Base-by-base conservation (phyloP, 1,284 basidiomycete genomes). In the Melampsora americana region DNA sequence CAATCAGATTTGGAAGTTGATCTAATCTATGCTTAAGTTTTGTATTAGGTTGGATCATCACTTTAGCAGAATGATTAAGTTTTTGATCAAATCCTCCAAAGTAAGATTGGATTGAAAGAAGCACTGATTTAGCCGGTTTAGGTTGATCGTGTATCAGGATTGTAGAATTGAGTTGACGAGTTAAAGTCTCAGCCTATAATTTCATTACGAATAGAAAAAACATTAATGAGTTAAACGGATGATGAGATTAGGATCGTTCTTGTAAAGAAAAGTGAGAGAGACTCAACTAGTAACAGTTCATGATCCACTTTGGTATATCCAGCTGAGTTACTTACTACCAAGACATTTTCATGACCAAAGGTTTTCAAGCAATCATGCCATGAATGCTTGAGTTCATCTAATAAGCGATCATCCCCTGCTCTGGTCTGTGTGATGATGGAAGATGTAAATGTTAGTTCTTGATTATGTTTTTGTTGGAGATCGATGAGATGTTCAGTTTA, bases 311-410 rank as follows among this genome's bases (percentile, higher is more conserved):
- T 61, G 69, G 69, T 28, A 62, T 60, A 62, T 20, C 69, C 69
- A n/a, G 69, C 69, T 18, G 69, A 71, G n/a, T 71, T 71, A 16
- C 69, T 71, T 5, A 71, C 69, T 9, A 71, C 39, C 28, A 71
- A 48, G 35, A 62, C 60, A 7, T 60, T 39, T 42, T 28, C 11
- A 23, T 62, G 14, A 32, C 69, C 69, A n/a, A 71, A 71, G 0
- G 69, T 71, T 39, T 56, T 42, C 18, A 71, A 59, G 46, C 69
- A 71, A 9, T 56, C 61, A 26, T 71, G 59, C 69, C 69, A 71
- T 39, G 69, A 56, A 16, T 61, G 16, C 23, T 35, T 44, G 18
- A 71, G 30, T 46, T 71, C 69, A n/a, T 56, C 59, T 42, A 71
- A 44, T 12, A 71, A 39, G 5, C 46, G 59, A 61, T 71, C 69